Evolutionary conservation across 2,329 filamentous ascomycete genomes (phyloP).

Genomic region (Ceratocystis papillata): DNA sequence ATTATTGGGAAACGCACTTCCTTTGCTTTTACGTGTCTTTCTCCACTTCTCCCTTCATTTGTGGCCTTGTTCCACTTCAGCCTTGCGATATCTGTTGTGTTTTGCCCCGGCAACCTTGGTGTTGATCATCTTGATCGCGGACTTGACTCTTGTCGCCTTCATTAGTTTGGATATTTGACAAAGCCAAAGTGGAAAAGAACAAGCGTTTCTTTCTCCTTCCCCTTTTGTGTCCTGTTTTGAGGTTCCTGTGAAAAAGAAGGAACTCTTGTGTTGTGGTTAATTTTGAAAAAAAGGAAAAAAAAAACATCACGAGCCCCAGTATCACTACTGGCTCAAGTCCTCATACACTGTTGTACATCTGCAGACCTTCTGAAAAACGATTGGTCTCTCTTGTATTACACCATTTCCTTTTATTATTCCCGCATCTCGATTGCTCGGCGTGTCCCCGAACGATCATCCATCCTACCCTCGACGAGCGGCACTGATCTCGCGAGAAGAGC

Average conservation of each 20-base stretch:
- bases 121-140: constrained; percentile 20
- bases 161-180: background rate
- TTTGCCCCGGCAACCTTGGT: constrained; percentile 16
- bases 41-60: background rate
- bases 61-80: constrained; percentile 11
- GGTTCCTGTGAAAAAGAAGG: constrained; percentile 20
- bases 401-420: constrained; percentile 5
- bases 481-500: constrained; percentile 25
- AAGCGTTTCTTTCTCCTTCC: background rate
- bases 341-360: background rate
- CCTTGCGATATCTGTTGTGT: constrained; percentile 12
- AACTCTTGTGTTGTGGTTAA: constrained; percentile 7
- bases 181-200: background rate
- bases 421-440: constrained; percentile 24
- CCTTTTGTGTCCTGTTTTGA: background rate
- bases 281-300: constrained; percentile 4
- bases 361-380: constrained; percentile 20
- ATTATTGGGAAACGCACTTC: background rate
- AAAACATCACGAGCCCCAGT: background rate
- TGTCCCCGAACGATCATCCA: constrained; percentile 22
- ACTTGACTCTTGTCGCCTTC: constrained; percentile 13
- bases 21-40: background rate
- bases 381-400: background rate
- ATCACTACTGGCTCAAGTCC: background rate
- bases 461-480: constrained; percentile 24